These are phyloP conservation scores for Bjerkandera adusta DNA, from an alignment of 1,284 basidiomycete species.

Conservation along the genomic window DNA sequence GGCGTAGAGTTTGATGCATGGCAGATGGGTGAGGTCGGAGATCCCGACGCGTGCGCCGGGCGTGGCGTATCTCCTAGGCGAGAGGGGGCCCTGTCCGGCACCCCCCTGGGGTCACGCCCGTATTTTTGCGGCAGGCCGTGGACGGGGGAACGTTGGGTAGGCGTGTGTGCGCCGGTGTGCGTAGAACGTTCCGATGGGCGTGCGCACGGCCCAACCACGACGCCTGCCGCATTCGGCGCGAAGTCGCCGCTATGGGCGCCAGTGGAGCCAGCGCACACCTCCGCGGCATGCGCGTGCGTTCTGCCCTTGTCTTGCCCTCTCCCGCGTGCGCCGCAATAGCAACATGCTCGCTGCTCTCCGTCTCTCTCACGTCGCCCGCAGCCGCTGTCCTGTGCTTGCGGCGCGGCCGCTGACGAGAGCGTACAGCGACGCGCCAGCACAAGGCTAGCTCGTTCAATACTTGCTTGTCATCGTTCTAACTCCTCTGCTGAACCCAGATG, in stretches of 20 bases:
- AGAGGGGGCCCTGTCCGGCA: no score
- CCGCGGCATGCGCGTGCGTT: background rate
- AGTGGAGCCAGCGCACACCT: background rate
- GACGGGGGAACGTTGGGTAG: constrained; percentile 6
- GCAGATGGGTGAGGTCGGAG: no score
- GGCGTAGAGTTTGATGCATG: no score
- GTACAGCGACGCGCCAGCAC: constrained; percentile 11
- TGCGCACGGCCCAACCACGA: constrained; percentile 7
- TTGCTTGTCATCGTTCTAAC: background rate
- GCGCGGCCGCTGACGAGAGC: constrained; percentile 3
- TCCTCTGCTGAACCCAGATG: constrained; percentile 13
- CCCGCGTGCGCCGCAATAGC: background rate
- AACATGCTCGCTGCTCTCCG: background rate
- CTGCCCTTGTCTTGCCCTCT: background rate
- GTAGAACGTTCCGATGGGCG: no score
- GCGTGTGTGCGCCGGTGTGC: constrained; percentile 1
- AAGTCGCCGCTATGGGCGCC: constrained; percentile 5
- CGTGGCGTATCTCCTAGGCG: no score
- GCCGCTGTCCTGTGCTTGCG: background rate
- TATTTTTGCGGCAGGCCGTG: no score
- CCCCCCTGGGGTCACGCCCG: no score
- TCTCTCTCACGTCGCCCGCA: background rate
- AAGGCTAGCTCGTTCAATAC: background rate
- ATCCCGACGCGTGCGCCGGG: no score
- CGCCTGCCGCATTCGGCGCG: constrained; percentile 4